These are phyloP conservation scores for Eustoma russellianum DNA, from an alignment of 257 asterid genomes.

Conservation along the genomic window DNA sequence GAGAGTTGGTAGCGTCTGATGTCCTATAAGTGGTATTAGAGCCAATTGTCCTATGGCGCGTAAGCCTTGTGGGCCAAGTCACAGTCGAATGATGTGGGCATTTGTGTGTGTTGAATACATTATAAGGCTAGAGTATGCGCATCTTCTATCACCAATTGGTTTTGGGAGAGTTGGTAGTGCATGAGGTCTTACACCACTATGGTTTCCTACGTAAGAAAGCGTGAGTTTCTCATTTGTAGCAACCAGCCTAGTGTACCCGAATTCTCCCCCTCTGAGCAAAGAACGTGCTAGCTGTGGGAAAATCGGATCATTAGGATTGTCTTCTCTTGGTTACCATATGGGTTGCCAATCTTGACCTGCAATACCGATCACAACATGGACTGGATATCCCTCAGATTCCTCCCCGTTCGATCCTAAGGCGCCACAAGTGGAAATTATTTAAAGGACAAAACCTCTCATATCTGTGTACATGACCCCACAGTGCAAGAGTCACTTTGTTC, in stretches of 20 bases:
- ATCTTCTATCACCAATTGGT: no score
- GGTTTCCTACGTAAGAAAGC: constrained; percentile 73
- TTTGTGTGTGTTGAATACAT: no score
- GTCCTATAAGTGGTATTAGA: no score
- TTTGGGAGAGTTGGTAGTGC: no score
- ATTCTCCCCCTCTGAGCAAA: constrained; percentile 68
- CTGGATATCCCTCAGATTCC: constrained; percentile 36
- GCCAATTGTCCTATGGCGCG: no score
- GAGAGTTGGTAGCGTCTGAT: no score
- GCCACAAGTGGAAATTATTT: constrained; percentile 76
- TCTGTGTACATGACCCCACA: constrained; percentile 91
- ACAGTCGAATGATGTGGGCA: no score
- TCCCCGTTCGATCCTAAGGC: constrained; percentile 31
- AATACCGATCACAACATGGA: constrained; percentile 91
- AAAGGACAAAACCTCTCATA: constrained; percentile 89
- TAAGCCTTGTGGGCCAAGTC: no score
- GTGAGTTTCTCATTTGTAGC: constrained; percentile 63
- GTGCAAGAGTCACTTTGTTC: constrained; percentile 62
- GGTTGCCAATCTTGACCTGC: constrained; percentile 96
- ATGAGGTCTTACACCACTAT: no score
- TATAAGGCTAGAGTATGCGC: no score
- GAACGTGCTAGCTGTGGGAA: constrained; percentile 80
- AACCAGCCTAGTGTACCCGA: constrained; percentile 62
- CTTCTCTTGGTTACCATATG: constrained; percentile 66
- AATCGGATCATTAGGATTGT: constrained; percentile 50